These are phyloP conservation scores for Chrysochromulina parva DNA, from an alignment of 78 protist species.

Conservation along the genomic window DNA sequence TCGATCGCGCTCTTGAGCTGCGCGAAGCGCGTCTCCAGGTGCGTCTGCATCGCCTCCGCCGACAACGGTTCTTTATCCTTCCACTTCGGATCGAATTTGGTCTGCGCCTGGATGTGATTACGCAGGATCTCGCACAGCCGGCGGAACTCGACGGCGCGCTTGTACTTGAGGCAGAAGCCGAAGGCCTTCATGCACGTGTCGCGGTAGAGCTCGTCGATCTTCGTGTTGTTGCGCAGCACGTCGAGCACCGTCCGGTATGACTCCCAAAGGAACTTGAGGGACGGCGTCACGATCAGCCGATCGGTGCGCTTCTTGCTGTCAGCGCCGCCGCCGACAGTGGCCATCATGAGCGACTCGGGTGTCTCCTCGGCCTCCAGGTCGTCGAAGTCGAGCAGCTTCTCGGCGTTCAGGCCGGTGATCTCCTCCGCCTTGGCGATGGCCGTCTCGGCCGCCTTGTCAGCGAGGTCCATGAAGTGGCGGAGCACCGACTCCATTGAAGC, in stretches of 20 bases:
- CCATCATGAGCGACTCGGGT: constrained; percentile 59
- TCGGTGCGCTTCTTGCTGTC: constrained; percentile 9
- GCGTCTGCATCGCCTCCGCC: constrained; percentile 60
- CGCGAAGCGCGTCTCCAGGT: constrained; percentile 78
- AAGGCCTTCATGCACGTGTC: constrained; percentile 72
- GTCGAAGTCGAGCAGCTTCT: background rate
- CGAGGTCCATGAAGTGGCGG: background rate
- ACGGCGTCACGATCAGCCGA: constrained; percentile 47
- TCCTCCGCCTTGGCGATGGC: constrained; percentile 30
- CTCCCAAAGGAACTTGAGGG: constrained; percentile 79
- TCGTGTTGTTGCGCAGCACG: constrained; percentile 68
- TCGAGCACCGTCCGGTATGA: constrained; percentile 78
- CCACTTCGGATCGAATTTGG: constrained; percentile 26
- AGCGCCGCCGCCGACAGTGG: constrained; percentile 37
- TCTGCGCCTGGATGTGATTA: constrained; percentile 53
- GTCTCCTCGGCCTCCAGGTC: constrained; percentile 63
- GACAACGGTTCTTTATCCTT: constrained; percentile 8
- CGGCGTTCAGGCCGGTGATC: too few relatives aligned
- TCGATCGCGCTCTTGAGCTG: constrained; percentile 77
- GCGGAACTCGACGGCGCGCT: constrained; percentile 81
- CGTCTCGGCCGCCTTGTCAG: constrained; percentile 14
- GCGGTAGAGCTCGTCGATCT: constrained; percentile 71
- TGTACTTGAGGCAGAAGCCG: constrained; percentile 75
- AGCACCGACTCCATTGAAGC: constrained; percentile 50
- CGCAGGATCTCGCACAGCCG: constrained; percentile 79